Evolutionary conservation across 257 asterid species (phyloP), one percentile per base, ranked within the genome.

Genomic region (Verbena officinalis): DNA sequence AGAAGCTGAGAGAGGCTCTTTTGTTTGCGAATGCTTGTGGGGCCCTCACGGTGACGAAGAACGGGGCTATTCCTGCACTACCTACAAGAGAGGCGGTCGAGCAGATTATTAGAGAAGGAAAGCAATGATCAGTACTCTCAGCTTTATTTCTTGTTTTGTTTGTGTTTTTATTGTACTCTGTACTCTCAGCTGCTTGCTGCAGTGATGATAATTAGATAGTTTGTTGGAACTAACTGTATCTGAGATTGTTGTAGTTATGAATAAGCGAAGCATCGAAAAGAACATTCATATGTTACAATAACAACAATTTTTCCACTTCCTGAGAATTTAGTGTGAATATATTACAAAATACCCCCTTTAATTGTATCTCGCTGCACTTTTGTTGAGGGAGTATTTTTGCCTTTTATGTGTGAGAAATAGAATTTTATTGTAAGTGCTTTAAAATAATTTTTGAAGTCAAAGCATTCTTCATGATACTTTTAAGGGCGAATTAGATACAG

Each of bases 21-120:
- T 52, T 69, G 49, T 94, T 88, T 49, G 96, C 97, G 1, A 87
- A 90, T 71, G 96, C 89, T 31, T 86, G 97, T 53, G 99, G 95
- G n/a, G 99, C 96, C 64, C 77, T 94, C 56, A 86, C 97, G 0
- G 96, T 90, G 45, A 94, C 95, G 12, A 73, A 82, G 73, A 79
- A 74, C 3, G 99, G 99, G 3, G 96, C 96, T 0, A 94, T 94
- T 42, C 99, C 99, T 0, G 95, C 96, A 13, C 73, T 94, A 24
- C 99, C 97, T 12, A 84, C 96, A 7, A 80, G 62, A 74, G 86
- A 83, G 38, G 93, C 72, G 12, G 78, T 93, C 61, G 60, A 71
- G 44, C 64, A 75, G 71, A 67, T 84, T n/a, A 53, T 86, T n/a
- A 19, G 77, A 3, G 48, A 78, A 58, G 72, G 11, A 51, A 14